These are phyloP conservation scores for Colletotrichum tofieldiae DNA, from an alignment of 2,329 filamentous ascomycete genomes.

Conservation along the genomic window DNA sequence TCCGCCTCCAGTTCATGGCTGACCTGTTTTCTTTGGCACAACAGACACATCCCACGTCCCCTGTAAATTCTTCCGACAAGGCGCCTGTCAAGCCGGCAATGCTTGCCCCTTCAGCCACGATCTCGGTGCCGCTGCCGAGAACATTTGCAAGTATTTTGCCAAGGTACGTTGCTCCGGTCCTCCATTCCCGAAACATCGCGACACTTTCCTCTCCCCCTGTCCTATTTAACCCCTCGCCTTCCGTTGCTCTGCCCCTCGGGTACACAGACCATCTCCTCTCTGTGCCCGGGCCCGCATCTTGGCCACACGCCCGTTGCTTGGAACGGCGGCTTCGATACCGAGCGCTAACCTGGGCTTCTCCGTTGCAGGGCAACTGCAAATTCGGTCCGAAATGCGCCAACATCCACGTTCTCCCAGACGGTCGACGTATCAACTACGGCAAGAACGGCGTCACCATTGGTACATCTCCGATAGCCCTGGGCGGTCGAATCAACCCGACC, in stretches of 20 bases:
- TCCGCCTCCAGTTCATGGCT: slow-evolving; percentile 38
- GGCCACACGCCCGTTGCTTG: slow-evolving; percentile 26
- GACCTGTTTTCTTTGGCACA: slow-evolving; percentile 42
- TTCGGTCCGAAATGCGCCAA: slow-evolving; percentile 98
- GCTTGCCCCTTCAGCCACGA: slow-evolving; percentile 98
- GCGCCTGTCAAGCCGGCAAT: slow-evolving; percentile 94
- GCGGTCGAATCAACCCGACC: slow-evolving; percentile 77
- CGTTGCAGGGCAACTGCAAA: slow-evolving; percentile 91
- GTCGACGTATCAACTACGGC: slow-evolving; percentile 88
- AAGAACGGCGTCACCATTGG: slow-evolving; percentile 79
- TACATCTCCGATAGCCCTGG: slow-evolving; percentile 72
- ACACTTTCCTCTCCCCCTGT: neutral
- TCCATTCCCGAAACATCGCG: neutral
- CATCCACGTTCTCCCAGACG: slow-evolving; percentile 94
- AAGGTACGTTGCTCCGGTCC: slow-evolving; percentile 75
- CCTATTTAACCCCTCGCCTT: slow-evolving; percentile 41
- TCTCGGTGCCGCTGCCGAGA: slow-evolving; percentile 86
- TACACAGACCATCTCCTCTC: slow-evolving; percentile 31
- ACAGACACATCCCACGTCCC: slow-evolving; percentile 96
- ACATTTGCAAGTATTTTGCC: slow-evolving; percentile 98
- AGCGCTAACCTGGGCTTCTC: slow-evolving; percentile 23
- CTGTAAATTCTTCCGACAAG: slow-evolving; percentile 99
- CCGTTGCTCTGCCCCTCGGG: slow-evolving; percentile 34
- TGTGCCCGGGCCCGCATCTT: slow-evolving; percentile 19
- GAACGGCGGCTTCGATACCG: slow-evolving; percentile 4